A percentile compares a stretch with the other conserved stretches of the same genome.
These are phyloP conservation scores for Phialemoniopsis sp. DNA, from an alignment of 2,329 filamentous ascomycete species.

Conservation along the genomic window DNA sequence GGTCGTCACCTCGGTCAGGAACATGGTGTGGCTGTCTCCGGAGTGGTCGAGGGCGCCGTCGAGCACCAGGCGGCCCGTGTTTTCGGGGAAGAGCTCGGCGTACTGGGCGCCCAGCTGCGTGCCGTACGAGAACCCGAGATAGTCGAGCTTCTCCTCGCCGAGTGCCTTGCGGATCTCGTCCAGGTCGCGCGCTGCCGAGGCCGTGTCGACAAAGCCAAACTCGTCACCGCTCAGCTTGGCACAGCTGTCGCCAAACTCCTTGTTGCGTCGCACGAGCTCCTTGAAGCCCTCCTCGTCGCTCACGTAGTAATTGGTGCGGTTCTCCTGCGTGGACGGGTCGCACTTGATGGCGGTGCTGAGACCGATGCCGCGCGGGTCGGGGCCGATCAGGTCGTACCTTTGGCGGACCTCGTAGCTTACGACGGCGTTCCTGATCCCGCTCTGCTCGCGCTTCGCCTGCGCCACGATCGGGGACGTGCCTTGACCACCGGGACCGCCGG, in stretches of 20 bases:
- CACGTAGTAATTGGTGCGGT: conserved; percentile 28
- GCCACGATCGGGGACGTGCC: conserved; percentile 18
- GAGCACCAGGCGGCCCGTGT: conserved; percentile 33
- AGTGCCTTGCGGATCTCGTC: conserved; percentile 27
- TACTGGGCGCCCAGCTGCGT: conserved; percentile 37
- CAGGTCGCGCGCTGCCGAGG: conserved; percentile 25
- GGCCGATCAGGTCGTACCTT: conserved; percentile 35
- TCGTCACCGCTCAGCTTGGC: conserved; percentile 28
- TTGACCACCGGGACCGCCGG: conserved; percentile 31
- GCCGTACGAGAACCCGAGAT: conserved; percentile 38
- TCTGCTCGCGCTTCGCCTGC: conserved; percentile 1
- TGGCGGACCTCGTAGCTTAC: conserved; percentile 18
- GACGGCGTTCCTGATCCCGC: neutral
- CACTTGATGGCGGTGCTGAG: conserved; percentile 32
- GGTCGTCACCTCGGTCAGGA: conserved; percentile 26
- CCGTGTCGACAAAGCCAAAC: conserved; percentile 35
- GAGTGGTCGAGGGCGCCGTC: conserved; percentile 39
- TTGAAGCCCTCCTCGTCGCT: conserved; percentile 29
- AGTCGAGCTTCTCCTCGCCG: conserved; percentile 28
- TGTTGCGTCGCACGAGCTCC: conserved; percentile 29
- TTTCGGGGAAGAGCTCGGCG: conserved; percentile 36
- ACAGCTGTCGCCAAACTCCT: conserved; percentile 32
- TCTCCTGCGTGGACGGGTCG: conserved; percentile 27
- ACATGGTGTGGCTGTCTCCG: conserved; percentile 23
- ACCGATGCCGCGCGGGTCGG: conserved; percentile 37